These are phyloP conservation scores for Suhomyces choctaworum DNA, from an alignment of 1,139 yeast species.

Conservation along the genomic window DNA sequence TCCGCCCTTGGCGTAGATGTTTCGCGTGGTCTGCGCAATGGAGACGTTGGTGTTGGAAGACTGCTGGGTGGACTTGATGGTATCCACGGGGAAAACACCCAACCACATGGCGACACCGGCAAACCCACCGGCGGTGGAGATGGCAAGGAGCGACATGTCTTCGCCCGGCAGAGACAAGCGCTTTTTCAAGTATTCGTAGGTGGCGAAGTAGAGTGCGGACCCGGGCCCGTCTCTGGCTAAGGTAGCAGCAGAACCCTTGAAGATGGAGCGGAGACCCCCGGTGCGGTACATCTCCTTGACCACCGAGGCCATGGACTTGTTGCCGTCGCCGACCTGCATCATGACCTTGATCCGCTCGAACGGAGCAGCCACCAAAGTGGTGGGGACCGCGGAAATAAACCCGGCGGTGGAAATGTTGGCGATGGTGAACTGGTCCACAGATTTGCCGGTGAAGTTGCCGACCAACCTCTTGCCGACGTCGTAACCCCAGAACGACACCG, in stretches of 20 bases:
- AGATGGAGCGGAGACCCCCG: constrained; percentile 84
- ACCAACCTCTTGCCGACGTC: constrained; percentile 87
- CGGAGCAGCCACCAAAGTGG: constrained; percentile 94
- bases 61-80: constrained; percentile 85
- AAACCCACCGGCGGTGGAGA: constrained; percentile 88
- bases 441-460: constrained; percentile 39
- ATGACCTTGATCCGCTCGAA: constrained; percentile 95
- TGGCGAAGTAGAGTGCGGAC: constrained; percentile 93
- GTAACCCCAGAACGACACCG: constrained; percentile 98
- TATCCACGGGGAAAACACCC: constrained; percentile 93
- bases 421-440: constrained; percentile 52
- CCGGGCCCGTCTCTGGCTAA: constrained; percentile 98
- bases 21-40: constrained; percentile 65
- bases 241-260: constrained; percentile 90
- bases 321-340: constrained; percentile 72
- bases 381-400: constrained; percentile 92
- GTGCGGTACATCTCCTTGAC: constrained; percentile 69
- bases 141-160: constrained; percentile 66
- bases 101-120: constrained; percentile 98
- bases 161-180: constrained; percentile 56
- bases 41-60: constrained; percentile 61
- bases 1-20: constrained; percentile 71
- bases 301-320: constrained; percentile 56
- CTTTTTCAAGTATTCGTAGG: constrained; percentile 80
- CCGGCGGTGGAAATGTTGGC: constrained; percentile 88